Evolutionary conservation across 345 rosid species (phyloP).

Genomic region (Mercurialis annua): DNA sequence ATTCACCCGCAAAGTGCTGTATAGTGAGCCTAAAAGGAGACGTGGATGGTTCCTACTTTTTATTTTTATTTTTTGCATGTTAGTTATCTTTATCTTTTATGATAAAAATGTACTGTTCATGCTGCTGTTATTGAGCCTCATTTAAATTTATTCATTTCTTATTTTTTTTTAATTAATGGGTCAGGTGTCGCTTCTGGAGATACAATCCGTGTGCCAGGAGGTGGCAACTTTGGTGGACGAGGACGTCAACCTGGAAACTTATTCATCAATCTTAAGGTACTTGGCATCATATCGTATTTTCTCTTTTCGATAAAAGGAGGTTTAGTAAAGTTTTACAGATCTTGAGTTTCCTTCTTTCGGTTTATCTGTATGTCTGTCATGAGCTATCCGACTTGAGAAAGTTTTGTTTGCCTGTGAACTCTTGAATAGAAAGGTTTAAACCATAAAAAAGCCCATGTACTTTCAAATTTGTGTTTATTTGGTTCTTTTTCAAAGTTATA

Average conservation of each 20-base stretch:
- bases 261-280: slow-evolving; percentile 75
- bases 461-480: too few relatives aligned
- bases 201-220: slow-evolving; percentile 61
- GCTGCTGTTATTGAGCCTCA: slow-evolving; percentile 3
- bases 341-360: background rate
- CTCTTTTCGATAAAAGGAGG: too few relatives aligned
- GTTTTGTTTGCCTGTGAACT: too few relatives aligned
- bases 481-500: too few relatives aligned
- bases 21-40: background rate
- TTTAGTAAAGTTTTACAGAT: background rate
- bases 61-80: background rate
- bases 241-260: slow-evolving; percentile 66
- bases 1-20: background rate
- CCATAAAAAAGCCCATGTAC: too few relatives aligned
- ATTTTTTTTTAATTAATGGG: slow-evolving; percentile 21
- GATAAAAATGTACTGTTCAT: background rate
- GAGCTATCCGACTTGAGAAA: background rate
- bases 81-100: background rate
- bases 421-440: too few relatives aligned
- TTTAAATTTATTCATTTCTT: background rate
- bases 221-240: slow-evolving; percentile 61
- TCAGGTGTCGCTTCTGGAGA: slow-evolving; percentile 87
- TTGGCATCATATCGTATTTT: too few relatives aligned
- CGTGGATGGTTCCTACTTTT: background rate
- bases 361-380: background rate